Base-by-base conservation (phyloP, 306 rosid genomes). In the Luffa aegyptiaca region DNA sequence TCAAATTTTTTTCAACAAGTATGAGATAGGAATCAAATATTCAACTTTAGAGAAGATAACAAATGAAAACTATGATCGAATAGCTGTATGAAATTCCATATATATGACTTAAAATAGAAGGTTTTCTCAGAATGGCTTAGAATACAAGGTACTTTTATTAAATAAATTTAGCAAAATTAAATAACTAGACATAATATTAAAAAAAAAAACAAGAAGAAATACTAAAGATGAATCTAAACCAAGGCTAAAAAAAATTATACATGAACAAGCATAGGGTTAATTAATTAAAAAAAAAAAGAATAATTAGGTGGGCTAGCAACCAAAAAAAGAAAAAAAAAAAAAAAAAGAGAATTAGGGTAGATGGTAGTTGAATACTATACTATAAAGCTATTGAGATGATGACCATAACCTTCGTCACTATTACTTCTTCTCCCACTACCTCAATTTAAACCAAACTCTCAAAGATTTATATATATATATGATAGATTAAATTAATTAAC, bases 281-380 rank as follows among this genome's bases (percentile, higher is more conserved):
- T 48, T 73, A 49, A 73, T 71, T 33, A 18, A 39, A 26, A 26
- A 39, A 26, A 26, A 64, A 14, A 49, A 31, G n/a, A 72, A 26
- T 73, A 49, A 73, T 52, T 73, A 51, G 78, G 59, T 73, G 78
- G 44, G 78, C 5, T 11, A 73, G 78, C 44, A 48, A 71, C 35
- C 56, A 35, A 14, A 6, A 65, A 36, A 3, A 9, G 31, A 26
- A 18, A 39, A 26, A 26, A 26, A 26, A 26, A 26, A 26, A 26
- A n/a, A 8, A 8, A 58, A 21, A 3, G 14, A 21, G 10, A 59
- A 65, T 18, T 68, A 73, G 62, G 46, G 78, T 73, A 33, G 78
- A 73, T 73, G 62, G 78, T 73, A 33, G 78, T 73, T 73, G 78
- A 52, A 17, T 66, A 39, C 73, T 58, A 68, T 68, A 41, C 75